phyloP scores from a whole-genome alignment of 176 grass and related monocot species.

The Zoysia pacifica region DNA sequence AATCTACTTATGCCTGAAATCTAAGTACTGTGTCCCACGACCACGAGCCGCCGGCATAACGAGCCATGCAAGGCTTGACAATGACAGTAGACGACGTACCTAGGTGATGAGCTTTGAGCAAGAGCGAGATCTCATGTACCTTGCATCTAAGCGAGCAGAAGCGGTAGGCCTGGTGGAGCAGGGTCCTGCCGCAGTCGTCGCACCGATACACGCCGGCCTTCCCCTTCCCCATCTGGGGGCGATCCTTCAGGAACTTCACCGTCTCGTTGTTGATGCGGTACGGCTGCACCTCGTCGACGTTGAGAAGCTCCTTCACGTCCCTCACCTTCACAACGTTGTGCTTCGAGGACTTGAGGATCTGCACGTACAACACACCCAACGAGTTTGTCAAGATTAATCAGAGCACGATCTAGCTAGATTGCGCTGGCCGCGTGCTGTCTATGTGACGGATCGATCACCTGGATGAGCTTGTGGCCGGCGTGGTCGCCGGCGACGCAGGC shows the following conservation, averaged over 20 bases:
- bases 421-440: no score
- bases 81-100: no score
- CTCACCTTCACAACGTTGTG: background rate
- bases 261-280: conserved; percentile 13
- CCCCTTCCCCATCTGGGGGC: background rate
- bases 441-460: background rate
- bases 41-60: no score
- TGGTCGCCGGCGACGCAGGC: conserved; percentile 4
- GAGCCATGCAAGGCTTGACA: no score
- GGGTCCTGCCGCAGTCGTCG: conserved; percentile 7
- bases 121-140: conserved; percentile 23
- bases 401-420: no score
- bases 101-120: no score
- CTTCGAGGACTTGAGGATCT: conserved; percentile 9
- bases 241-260: conserved; percentile 32
- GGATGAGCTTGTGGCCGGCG: conserved; percentile 3
- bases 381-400: background rate
- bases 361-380: background rate
- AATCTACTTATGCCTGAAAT: no score
- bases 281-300: conserved; percentile 3
- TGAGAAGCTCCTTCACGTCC: background rate
- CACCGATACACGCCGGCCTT: background rate
- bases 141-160: conserved; percentile 91
- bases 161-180: conserved; percentile 5
- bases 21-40: no score